Evolutionary conservation across 2,329 filamentous ascomycete species (phyloP), one percentile per base, ranked within the genome.

Genomic region (Dothistroma pini): DNA sequence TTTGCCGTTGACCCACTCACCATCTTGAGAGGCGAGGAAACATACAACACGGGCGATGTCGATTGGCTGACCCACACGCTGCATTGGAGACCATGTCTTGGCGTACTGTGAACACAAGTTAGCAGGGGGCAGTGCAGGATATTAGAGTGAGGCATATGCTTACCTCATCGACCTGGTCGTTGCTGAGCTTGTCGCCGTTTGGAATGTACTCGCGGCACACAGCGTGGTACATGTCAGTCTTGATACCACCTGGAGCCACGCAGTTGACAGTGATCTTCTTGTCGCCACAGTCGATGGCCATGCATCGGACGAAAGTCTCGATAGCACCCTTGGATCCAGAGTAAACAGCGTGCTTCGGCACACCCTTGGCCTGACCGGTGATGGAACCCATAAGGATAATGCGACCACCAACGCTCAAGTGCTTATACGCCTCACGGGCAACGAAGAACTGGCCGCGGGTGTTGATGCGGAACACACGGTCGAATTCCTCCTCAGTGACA

Each of bases 41-140:
- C 82, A 84, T 59, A 87, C 85, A 19, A 87, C 84, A 63, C 85
- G 83, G 64, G 86, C 86, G 72, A 89, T 84, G 72, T 89, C 86
- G 71, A 87, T 83, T 60, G 86, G 86, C 65, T 88, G 84, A 66
- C 86, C 86, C 61, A 88, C 86, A 71, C 86, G 84, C 77, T 82
- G 81, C 68, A 86, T 79, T 41, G 86, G 86, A 19, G 84, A 87
- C 84, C 85, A 87, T 62, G 81, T 85, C 63, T 81, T 79, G 50
- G 85, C 86, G 71, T 83, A 87, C 81, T 85, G 57, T 54, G 44
- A 48, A 41, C 29, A 35, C 10, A n/a, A 16, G 61, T 67, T 57
- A 69, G 64, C 44, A n/a, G n/a, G n/a, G n/a, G n/a, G n/a, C n/a
- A n/a, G n/a, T n/a, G n/a, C n/a, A n/a, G n/a, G n/a, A n/a, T n/a